Evolutionary conservation across 176 grass and related monocot genomes (phyloP).

Genomic region (Puya raimondii): DNA sequence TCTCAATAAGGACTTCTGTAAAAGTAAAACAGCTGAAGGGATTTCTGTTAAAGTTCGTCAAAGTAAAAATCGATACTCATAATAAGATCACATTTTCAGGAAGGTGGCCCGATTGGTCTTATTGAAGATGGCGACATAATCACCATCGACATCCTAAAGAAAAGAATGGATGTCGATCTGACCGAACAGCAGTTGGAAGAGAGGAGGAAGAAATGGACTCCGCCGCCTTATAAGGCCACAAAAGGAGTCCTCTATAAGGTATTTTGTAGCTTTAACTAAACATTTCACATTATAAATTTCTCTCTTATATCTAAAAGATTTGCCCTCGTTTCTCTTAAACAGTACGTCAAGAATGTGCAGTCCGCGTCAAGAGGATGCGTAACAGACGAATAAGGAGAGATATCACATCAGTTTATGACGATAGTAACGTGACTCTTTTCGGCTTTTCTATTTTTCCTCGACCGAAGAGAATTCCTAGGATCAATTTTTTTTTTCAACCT

Average conservation of each 20-base stretch:
- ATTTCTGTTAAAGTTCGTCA: neutral
- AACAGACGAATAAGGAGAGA: constrained; percentile 58
- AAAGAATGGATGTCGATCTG: constrained; percentile 66
- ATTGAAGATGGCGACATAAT: constrained; percentile 75
- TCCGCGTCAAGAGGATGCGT: constrained; percentile 75
- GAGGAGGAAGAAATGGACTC: constrained; percentile 62
- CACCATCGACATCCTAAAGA: constrained; percentile 69
- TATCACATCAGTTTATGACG: neutral
- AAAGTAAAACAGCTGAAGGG: too few relatives aligned
- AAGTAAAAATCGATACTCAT: constrained; percentile 17
- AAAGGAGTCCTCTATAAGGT: constrained; percentile 84
- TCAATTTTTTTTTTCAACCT: neutral
- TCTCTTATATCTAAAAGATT: neutral
- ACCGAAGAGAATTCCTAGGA: neutral
- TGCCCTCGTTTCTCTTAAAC: constrained; percentile 1
- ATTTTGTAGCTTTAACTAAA: neutral
- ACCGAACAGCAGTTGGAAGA: constrained; percentile 51
- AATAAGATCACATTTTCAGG: constrained; percentile 40
- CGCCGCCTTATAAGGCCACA: constrained; percentile 38
- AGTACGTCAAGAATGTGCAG: constrained; percentile 94
- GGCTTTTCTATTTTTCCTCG: neutral
- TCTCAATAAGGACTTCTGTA: too few relatives aligned
- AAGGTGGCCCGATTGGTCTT: constrained; percentile 83
- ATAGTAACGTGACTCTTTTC: neutral
- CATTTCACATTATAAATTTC: neutral